Evolutionary conservation across 352 stramenopile species (phyloP).

Genomic region (Hyaloperonospora brassicae): DNA sequence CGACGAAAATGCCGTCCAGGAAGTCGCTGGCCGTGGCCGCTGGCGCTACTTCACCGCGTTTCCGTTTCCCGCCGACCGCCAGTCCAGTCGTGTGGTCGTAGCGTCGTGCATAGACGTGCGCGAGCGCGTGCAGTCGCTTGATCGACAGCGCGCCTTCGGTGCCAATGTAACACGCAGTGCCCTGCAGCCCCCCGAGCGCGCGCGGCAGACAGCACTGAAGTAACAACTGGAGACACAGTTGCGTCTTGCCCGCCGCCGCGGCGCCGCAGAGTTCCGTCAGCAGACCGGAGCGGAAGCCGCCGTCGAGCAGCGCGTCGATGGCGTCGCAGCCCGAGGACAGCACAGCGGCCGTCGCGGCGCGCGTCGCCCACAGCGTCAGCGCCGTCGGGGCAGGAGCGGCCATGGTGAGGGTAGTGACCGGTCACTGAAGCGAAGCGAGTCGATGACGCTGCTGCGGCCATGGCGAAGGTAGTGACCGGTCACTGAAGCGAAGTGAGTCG

Average conservation of each 20-base stretch:
- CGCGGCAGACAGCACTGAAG: no score
- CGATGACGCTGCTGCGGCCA: conserved; percentile 17
- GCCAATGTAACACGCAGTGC: no score
- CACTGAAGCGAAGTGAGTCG: conserved; percentile 8
- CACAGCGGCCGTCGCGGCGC: conserved; percentile 19
- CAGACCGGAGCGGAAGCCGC: conserved; percentile 59
- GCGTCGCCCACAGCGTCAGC: conserved; percentile 36
- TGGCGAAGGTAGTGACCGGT: conserved; percentile 5
- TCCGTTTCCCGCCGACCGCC: conserved; percentile 32
- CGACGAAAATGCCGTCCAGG: conserved; percentile 70
- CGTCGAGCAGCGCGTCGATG: conserved; percentile 47
- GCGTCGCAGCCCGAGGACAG: conserved; percentile 48
- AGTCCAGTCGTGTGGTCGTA: conserved; percentile 34
- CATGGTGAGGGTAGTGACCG: conserved; percentile 4
- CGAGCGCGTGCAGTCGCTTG: no score
- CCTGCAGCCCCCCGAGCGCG: no score
- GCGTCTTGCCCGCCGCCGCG: conserved; percentile 72
- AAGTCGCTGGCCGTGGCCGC: conserved; percentile 29
- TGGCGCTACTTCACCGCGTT: conserved; percentile 25
- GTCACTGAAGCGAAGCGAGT: conserved; percentile 6
- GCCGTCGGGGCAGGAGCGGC: conserved; percentile 27
- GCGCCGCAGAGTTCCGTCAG: conserved; percentile 72
- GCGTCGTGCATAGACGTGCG: conserved; percentile 38
- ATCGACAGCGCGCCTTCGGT: no score
- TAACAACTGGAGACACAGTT: no score